Evolutionary conservation across 2,329 filamentous ascomycete species (phyloP), one percentile per base, ranked within the genome.

Genomic region (Mycosphaerelloides madeirae): DNA sequence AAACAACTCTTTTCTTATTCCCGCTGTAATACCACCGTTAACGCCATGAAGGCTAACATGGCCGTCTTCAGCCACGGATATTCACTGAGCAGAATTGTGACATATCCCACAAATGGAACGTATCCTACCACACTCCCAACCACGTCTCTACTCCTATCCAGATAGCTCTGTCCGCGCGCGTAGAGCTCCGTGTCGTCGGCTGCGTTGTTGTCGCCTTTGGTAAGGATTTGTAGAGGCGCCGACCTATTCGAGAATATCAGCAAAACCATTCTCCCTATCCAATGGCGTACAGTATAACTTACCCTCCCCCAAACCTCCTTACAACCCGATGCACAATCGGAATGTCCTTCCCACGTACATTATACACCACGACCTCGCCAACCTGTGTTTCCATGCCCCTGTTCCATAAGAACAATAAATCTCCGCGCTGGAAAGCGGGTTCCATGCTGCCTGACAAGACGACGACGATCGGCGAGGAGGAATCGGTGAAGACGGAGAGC

Each of bases 21-120:
- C 61, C 90, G 74, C 67, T 98, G 93, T 58, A 98, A 66, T 37
- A 98, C 84, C 19, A 96, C 93, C 71, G 95, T 81, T 59, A 96
- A 66, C 1, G 91, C 93, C 93, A 98, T 98, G 39, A 96, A 78
- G 1, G 87, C 91, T 61, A 98, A 68, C 83, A 97, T 87, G 19
- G 83, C 91, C 33, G 87, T 94, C 79, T 98, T 98, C 58, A 97
- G 67, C 91, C 91, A 97, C 5, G 93, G 93, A 65, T 98, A 84
- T 67, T 98, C 93, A 52, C 87, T 93, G 51, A 98, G 74, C 67
- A 97, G 74, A 58, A 98, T 98, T 1, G 93, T 98, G 35, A 97
- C 90, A 63, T 97, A 97, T 55, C 93, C 93, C 12, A 97, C 89
- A 60, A 93, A 94, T 0, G 93, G 93, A 45, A 97, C 83, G 65